Conservation (phyloP, 176 grass and related monocot species). For the Elymus sibiricus region DNA sequence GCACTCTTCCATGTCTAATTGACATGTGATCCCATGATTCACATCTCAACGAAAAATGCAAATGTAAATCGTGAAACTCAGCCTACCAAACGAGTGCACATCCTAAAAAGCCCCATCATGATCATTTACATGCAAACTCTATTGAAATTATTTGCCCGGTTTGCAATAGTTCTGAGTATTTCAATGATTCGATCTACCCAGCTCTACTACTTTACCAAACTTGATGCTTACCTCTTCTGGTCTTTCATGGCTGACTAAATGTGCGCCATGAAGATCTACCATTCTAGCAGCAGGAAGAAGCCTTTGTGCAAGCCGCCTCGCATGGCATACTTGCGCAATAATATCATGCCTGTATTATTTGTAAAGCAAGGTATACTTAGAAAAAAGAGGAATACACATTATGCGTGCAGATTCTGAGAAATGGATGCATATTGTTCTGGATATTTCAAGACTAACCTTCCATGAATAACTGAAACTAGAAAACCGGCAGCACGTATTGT, state of each 20-base stretch:
- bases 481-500: constrained; percentile 66
- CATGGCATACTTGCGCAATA: constrained; percentile 81
- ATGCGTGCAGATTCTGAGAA: not conserved
- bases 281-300: constrained; percentile 84
- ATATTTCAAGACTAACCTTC: constrained; percentile 60
- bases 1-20: too few species aligned
- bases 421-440: not conserved
- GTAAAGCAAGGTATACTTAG: not conserved
- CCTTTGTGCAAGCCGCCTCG: constrained; percentile 68
- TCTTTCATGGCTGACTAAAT: constrained; percentile 98
- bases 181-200: not conserved
- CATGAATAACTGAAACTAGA: constrained; percentile 92
- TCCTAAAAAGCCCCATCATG: not conserved
- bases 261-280: constrained; percentile 91
- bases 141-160: not conserved
- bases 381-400: not conserved
- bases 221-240: constrained; percentile 68
- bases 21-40: too few species aligned
- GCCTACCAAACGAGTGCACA: not conserved
- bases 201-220: not conserved
- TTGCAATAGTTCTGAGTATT: not conserved
- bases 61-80: not conserved
- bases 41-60: not conserved
- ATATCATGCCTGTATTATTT: constrained; percentile 62
- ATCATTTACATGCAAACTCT: not conserved